Evolutionary conservation across 495 filamentous ascomycete species (phyloP).

Genomic region (Cenococcum geophilum): DNA sequence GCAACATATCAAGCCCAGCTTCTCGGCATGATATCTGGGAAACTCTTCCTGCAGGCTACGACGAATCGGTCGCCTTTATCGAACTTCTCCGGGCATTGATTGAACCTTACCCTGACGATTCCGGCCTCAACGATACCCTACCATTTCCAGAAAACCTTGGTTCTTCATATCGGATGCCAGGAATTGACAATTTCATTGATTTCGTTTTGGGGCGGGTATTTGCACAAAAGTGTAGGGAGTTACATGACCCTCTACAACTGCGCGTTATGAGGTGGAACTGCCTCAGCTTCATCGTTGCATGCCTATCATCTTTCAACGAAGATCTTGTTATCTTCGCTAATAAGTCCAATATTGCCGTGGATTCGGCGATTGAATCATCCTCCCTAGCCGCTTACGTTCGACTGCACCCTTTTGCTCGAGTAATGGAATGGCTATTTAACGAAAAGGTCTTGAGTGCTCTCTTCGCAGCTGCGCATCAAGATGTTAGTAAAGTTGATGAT

Average conservation of each 20-base stretch:
- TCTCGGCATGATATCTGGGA: constrained; percentile 39
- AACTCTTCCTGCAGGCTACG: constrained; percentile 61
- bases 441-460: constrained; percentile 75
- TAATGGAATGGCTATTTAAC: constrained; percentile 97
- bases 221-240: constrained; percentile 52
- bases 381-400: constrained; percentile 69
- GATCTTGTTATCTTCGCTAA: constrained; percentile 78
- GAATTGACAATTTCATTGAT: constrained; percentile 88
- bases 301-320: constrained; percentile 83
- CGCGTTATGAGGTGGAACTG: constrained; percentile 68
- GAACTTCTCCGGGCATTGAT: constrained; percentile 63
- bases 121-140: constrained; percentile 61
- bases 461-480: constrained; percentile 68
- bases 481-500: constrained; percentile 58
- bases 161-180: constrained; percentile 67
- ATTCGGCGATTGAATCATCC: constrained; percentile 62
- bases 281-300: constrained; percentile 67
- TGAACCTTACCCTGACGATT: constrained; percentile 51
- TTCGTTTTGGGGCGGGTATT: constrained; percentile 75
- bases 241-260: constrained; percentile 56
- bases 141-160: constrained; percentile 87
- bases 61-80: constrained; percentile 77
- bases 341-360: constrained; percentile 62
- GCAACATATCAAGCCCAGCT: constrained; percentile 31
- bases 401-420: constrained; percentile 83